Conservation (phyloP, 106 monocot species). For the Ottelia alismoides region DNA sequence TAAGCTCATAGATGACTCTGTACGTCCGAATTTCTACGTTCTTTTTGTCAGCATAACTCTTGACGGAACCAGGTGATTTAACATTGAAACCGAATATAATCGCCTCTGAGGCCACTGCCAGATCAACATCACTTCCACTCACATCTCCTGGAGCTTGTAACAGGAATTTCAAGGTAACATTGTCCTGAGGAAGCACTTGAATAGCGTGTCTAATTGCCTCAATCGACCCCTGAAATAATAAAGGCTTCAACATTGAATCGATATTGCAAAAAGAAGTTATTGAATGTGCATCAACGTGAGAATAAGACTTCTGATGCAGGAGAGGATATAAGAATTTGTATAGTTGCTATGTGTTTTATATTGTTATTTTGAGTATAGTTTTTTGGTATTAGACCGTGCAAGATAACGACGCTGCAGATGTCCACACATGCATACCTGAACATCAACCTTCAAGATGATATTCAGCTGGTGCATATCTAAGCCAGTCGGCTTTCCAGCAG, state of each 20-base stretch:
- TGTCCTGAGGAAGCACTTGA: conserved; percentile 86
- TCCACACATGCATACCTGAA: conserved; percentile 50
- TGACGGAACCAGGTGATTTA: conserved; percentile 73
- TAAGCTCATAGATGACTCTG: conserved; percentile 84
- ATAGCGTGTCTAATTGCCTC: conserved; percentile 90
- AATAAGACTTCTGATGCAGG: too few species aligned
- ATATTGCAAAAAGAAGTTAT: too few species aligned
- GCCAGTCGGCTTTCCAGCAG: conserved; percentile 56
- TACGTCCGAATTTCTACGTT: conserved; percentile 88
- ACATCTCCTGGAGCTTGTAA: conserved; percentile 95
- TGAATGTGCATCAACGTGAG: too few species aligned
- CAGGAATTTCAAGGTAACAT: conserved; percentile 78
- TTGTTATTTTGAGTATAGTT: too few species aligned
- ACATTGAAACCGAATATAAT: conserved; percentile 96
- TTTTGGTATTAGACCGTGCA: not conserved
- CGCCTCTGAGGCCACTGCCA: conserved; percentile 76
- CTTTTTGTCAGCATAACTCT: conserved; percentile 75
- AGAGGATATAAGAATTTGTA: too few species aligned
- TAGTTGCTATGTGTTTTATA: too few species aligned
- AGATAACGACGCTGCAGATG: not conserved
- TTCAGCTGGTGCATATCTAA: conserved; percentile 89
- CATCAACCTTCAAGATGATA: conserved; percentile 91
- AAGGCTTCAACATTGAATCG: too few species aligned
- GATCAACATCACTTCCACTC: conserved; percentile 75
- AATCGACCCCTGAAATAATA: conserved; percentile 67